Evolutionary conservation across 202 grass and related monocot species (phyloP).

Genomic region (Setaria viridis): DNA sequence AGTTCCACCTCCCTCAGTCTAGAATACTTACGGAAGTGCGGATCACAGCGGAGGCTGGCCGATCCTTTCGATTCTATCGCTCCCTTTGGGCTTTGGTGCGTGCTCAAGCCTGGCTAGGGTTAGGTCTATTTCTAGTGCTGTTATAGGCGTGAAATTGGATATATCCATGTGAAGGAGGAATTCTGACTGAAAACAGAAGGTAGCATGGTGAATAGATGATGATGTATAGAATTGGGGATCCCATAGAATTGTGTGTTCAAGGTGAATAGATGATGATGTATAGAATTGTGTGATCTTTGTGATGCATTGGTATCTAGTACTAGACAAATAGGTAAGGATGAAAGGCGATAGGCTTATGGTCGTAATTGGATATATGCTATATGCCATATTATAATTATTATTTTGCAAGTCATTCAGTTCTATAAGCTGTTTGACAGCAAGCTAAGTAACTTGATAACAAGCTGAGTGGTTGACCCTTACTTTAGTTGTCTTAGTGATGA

Average conservation of each 20-base stretch:
- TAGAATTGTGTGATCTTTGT: background rate
- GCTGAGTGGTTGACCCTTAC: background rate
- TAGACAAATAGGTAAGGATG: background rate
- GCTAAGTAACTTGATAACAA: background rate
- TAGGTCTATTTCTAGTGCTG: background rate
- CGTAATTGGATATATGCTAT: background rate
- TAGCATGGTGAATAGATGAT: too few relatives aligned
- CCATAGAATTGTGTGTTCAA: too few relatives aligned
- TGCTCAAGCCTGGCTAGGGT: background rate
- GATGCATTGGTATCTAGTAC: slow-evolving; percentile 10
- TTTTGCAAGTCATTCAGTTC: background rate
- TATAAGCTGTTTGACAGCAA: background rate
- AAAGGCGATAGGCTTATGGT: background rate
- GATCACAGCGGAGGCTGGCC: background rate
- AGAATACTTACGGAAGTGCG: background rate
- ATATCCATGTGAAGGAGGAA: background rate
- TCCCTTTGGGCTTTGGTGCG: background rate
- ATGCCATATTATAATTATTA: background rate
- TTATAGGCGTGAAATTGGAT: background rate
- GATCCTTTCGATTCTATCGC: background rate
- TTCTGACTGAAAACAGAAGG: background rate
- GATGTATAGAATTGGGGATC: too few relatives aligned
- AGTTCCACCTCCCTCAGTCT: background rate
- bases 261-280: too few relatives aligned
- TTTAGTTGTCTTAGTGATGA: background rate